Evolutionary conservation across 768 basidiomycete genomes (phyloP), one percentile per base, ranked within the genome.

Genomic region (Leccinum variicolor): DNA sequence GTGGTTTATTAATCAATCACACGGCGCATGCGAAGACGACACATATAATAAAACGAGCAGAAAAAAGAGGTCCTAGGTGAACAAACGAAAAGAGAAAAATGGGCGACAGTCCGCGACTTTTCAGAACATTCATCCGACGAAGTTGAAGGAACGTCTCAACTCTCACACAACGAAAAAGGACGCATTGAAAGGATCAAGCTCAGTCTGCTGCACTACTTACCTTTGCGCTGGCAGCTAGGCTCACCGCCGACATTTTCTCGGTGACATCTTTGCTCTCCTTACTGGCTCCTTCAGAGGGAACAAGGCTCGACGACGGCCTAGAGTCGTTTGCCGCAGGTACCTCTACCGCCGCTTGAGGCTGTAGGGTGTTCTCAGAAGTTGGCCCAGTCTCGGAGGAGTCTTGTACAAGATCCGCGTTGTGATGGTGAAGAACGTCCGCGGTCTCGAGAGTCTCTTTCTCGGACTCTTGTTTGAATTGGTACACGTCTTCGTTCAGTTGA

Each of bases 401-500:
- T 3, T 46, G 28, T 0, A n/a, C n/a, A n/a, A 17, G 14, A 8
- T 64, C 63, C 17, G 69, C 67, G 10, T 79, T 74, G 67, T 80
- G 80, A 55, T 83, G 80, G 52, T 84, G 81, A 49, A 79, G 77
- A 58, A 84, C 77, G 19, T 77, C 69, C 8, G 65, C 78, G 51
- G 78, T 65, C 66, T 78, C 74, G 17, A 72, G 62, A 6, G 50
- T 56, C 58, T 69, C 67, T 70, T 83, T 82, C 66, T 87, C 92
- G 4, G 90, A 91, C 70, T 94, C 92, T 65, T 85, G 83, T 74
- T 94, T 94, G 75, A 84, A 86, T 68, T 85, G 76, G 63, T 77
- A 75, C 23, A 95, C 70, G 47, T 87, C 80, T 47, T 79, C 80
- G 48, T 80, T 79, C 52, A 91, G 75, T 62, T 80, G 74, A 53